A percentile compares a stretch with the other conserved stretches of the same genome.
These are phyloP conservation scores for Candida freyschussii DNA, from an alignment of 1,139 yeast genomes.

Conservation along the genomic window DNA sequence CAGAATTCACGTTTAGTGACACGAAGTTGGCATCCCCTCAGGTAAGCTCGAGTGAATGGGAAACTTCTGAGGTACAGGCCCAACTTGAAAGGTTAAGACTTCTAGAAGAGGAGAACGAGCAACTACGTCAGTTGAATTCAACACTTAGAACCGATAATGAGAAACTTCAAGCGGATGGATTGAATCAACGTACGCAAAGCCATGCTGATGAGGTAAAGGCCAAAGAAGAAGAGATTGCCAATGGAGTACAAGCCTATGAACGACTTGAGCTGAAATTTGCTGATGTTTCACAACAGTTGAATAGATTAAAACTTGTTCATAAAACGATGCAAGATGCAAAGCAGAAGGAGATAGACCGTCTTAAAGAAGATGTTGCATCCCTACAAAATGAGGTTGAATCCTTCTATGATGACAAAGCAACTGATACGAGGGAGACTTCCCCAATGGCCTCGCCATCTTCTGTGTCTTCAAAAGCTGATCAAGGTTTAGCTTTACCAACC, in stretches of 20 bases:
- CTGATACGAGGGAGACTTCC: conserved; percentile 10
- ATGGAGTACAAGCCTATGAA: conserved; percentile 1
- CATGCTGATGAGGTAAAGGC: conserved; percentile 1
- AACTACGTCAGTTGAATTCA: conserved; percentile 5
- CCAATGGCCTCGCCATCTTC: conserved; percentile 14
- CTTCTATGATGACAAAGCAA: conserved; percentile 4
- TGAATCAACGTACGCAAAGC: conserved; percentile 2
- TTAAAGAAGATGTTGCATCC: conserved; percentile 15
- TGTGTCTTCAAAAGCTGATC: neutral
- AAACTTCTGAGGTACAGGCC: conserved; percentile 1
- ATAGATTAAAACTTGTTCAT: conserved; percentile 18
- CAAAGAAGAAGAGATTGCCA: neutral
- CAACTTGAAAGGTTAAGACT: conserved; percentile 6
- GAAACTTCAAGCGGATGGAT: conserved; percentile 3
- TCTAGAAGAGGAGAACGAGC: conserved; percentile 8
- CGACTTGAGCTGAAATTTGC: conserved; percentile 10
- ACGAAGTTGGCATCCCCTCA: conserved; percentile 8
- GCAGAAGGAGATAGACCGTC: conserved; percentile 13
- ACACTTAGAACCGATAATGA: conserved; percentile 4
- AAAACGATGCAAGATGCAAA: conserved; percentile 18
- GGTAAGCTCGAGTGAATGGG: conserved; percentile 12
- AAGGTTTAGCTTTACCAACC: conserved; percentile 1
- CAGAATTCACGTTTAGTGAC: conserved; percentile 10
- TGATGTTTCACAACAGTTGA: conserved; percentile 14
- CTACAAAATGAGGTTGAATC: conserved; percentile 15